Evolutionary conservation across 106 monocot species (phyloP).

Genomic region (Amphibolis antarctica): DNA sequence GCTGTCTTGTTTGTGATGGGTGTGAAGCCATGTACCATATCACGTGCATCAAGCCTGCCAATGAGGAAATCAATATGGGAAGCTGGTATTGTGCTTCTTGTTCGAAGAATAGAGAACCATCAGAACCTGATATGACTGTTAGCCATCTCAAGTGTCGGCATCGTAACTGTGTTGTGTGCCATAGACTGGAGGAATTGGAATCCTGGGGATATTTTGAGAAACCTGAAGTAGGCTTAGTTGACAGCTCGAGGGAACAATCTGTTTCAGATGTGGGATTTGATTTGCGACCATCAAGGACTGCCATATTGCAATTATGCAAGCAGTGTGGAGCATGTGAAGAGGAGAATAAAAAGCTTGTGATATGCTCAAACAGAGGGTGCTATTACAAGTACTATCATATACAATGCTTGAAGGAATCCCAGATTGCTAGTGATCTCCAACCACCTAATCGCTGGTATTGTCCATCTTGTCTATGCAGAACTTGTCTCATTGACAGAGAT

Average conservation of each 20-base stretch:
- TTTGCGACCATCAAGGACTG: background rate
- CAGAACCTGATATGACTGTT: conserved; percentile 6
- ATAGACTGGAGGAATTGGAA: conserved; percentile 37
- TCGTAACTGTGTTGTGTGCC: conserved; percentile 43
- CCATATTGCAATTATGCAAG: conserved; percentile 6
- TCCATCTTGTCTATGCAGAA: conserved; percentile 25
- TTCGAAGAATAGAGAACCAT: conserved; percentile 10
- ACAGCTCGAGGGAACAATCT: conserved; percentile 19
- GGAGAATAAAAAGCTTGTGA: conserved; percentile 10
- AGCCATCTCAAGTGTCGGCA: conserved; percentile 23
- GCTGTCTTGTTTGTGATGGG: conserved; percentile 64
- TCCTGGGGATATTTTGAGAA: conserved; percentile 4
- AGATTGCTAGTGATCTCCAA: conserved; percentile 10
- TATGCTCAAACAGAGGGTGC: conserved; percentile 11
- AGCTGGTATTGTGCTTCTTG: conserved; percentile 57
- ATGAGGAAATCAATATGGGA: conserved; percentile 25
- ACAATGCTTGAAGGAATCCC: conserved; percentile 13
- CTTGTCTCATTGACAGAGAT: conserved; percentile 12
- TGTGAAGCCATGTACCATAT: conserved; percentile 66
- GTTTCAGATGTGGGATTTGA: background rate
- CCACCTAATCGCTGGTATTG: conserved; percentile 14
- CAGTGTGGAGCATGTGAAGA: conserved; percentile 12
- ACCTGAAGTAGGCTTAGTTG: background rate
- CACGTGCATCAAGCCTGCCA: conserved; percentile 36
- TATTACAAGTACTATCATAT: conserved; percentile 22